Evolutionary conservation across 768 basidiomycete species (phyloP).

Genomic region (Agrocybe pediades): DNA sequence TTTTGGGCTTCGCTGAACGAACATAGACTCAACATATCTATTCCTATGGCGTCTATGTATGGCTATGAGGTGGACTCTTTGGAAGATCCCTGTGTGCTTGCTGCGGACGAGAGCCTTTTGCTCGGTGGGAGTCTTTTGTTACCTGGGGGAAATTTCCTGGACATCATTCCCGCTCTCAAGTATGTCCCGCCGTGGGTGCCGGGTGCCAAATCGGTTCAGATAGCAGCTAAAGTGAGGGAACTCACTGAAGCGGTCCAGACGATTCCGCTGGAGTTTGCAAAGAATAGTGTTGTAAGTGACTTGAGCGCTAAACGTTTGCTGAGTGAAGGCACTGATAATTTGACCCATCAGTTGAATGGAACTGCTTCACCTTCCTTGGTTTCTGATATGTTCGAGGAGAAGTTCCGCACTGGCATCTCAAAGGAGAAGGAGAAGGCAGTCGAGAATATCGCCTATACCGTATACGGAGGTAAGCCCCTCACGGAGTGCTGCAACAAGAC

Average conservation of each 20-base stretch:
- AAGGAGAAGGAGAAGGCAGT: conserved; percentile 7
- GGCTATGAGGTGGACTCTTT: conserved; percentile 15
- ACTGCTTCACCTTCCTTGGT: conserved; percentile 11
- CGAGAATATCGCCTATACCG: conserved; percentile 10
- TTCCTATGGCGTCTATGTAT: conserved; percentile 19
- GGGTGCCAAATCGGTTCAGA: background rate
- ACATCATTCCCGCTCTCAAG: conserved; percentile 12
- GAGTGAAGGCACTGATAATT: background rate
- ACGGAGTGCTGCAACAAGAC: conserved; percentile 55
- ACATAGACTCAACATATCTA: conserved; percentile 11
- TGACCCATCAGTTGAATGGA: background rate
- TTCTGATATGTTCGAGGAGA: conserved; percentile 8
- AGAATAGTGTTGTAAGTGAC: conserved; percentile 6
- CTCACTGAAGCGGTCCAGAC: conserved; percentile 7
- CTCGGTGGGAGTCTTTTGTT: conserved; percentile 18
- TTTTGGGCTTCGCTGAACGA: background rate
- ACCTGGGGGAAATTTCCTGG: conserved; percentile 10
- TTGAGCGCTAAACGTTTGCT: background rate
- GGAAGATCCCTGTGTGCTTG: conserved; percentile 17
- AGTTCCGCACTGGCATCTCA: background rate
- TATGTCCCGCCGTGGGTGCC: conserved; percentile 4
- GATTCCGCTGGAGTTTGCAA: conserved; percentile 10
- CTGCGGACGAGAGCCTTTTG: conserved; percentile 31
- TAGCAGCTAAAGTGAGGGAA: background rate
- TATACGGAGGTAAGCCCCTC: conserved; percentile 12